Evolutionary conservation across 2,329 filamentous ascomycete genomes (phyloP), one percentile per base, ranked within the genome.

Genomic region (Cadophora sp.): DNA sequence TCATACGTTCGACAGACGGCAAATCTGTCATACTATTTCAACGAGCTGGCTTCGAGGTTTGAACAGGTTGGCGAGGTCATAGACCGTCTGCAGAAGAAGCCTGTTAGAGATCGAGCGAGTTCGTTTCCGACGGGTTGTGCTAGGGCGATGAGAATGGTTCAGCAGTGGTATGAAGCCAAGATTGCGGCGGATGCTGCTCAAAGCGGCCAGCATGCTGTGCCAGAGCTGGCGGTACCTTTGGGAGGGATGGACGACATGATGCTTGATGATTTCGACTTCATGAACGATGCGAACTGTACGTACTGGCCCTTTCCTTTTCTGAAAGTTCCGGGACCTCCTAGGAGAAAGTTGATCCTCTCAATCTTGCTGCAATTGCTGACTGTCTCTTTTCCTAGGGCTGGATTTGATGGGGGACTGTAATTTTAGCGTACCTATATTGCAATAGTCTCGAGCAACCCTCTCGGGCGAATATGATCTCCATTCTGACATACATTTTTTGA

Each of bases 1-100:
- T 71, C 76, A 11, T 74, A 78, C 11, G 79, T 81, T 53, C 78
- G 78, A 37, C 76, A 78, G 58, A 77, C 70, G 1, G 73, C 79
- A 2, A 69, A 79, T 62, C 56, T 81, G 0, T 62, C 74, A 5
- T 71, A 67, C 7, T 73, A 72, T 51, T 69, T 73, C 26, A 68
- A 72, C 26, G 60, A 68, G 7, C 22, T 73, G 24, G 66, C 65
- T 1, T 26, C 43, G 4, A 70, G 68, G 6, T 73, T 73, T 12
- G 62, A 65, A 12, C 29, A 69, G n/a, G 69, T 67, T 9, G 72
- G 73, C 5, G 58, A 59, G 0, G 43, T 34, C 2, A 51, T 73
- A 4, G 73, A 74, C 50, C 37, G 43, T 4, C 59, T 29, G 22
- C 72, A 75, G 43, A 29, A 34, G 11, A 56, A 50, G 24, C 48